phyloP scores from a whole-genome alignment of 2,329 filamentous ascomycete genomes.

The Cladophialophora immunda region DNA sequence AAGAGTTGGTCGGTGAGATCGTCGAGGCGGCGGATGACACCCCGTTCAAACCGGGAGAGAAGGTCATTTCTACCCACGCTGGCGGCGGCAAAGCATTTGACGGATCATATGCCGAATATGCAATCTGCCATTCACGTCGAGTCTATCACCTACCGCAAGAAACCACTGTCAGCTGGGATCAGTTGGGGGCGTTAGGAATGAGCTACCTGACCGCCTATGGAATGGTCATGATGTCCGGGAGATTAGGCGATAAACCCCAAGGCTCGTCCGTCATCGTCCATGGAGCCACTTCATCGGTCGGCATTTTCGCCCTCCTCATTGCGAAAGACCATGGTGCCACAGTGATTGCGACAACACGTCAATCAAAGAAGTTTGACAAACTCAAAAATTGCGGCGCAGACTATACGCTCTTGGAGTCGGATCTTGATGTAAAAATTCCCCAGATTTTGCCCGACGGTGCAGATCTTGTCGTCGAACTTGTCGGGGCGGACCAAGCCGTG shows the following conservation, averaged over 20 bases:
- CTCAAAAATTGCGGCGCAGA: conserved; percentile 6
- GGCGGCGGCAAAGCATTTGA: conserved; percentile 22
- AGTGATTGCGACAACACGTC: conserved; percentile 13
- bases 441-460: conserved; percentile 10
- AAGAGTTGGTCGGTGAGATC: conserved; percentile 22
- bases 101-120: conserved; percentile 14
- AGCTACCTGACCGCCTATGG: conserved; percentile 15
- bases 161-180: conserved; percentile 6
- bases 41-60: conserved; percentile 6
- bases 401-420: conserved; percentile 7
- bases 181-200: conserved; percentile 6
- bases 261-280: conserved; percentile 7
- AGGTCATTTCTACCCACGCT: neutral
- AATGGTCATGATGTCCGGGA: neutral
- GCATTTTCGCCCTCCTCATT: conserved; percentile 10
- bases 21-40: conserved; percentile 7
- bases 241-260: neutral
- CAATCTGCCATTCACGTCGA: conserved; percentile 9
- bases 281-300: conserved; percentile 5
- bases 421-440: neutral
- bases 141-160: conserved; percentile 1
- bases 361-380: conserved; percentile 4
- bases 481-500: conserved; percentile 5
- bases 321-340: conserved; percentile 11
- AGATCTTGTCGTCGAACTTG: conserved; percentile 14